Conservation (phyloP, 2,329 filamentous ascomycete genomes). For the Magnaporthales sp. region DNA sequence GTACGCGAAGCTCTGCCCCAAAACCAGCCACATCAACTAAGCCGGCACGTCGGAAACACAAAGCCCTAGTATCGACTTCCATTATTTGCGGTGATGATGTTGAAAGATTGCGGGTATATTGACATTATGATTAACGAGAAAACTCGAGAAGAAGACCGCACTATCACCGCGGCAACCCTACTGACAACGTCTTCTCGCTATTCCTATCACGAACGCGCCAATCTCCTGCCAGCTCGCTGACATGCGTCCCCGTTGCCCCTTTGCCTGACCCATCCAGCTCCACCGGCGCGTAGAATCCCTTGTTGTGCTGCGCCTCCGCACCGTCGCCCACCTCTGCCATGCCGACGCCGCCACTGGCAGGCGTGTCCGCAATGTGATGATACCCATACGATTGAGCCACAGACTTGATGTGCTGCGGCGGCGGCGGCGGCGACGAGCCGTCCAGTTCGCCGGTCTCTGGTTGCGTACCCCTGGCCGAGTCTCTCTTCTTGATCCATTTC, state of each 20-base stretch:
- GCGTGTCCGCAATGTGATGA: neutral
- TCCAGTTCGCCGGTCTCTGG: neutral
- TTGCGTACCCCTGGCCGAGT: neutral
- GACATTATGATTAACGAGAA: neutral
- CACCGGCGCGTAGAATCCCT: neutral
- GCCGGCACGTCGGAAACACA: neutral
- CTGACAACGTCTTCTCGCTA: neutral
- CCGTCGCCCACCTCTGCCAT: neutral
- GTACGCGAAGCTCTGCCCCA: neutral
- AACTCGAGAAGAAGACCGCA: neutral
- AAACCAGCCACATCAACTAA: neutral
- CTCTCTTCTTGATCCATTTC: conserved; percentile 5
- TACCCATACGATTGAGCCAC: neutral
- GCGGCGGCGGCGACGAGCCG: neutral
- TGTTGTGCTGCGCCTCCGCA: neutral
- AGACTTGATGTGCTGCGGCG: neutral
- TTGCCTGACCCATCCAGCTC: neutral
- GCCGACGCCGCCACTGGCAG: neutral
- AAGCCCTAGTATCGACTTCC: neutral
- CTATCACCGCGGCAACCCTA: neutral
- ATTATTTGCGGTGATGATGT: neutral
- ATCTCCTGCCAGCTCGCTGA: neutral
- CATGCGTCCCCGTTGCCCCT: neutral
- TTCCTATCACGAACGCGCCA: neutral
- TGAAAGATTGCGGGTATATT: neutral